Evolutionary conservation across 768 basidiomycete genomes (phyloP).

Genomic region (Phaffia australis): DNA sequence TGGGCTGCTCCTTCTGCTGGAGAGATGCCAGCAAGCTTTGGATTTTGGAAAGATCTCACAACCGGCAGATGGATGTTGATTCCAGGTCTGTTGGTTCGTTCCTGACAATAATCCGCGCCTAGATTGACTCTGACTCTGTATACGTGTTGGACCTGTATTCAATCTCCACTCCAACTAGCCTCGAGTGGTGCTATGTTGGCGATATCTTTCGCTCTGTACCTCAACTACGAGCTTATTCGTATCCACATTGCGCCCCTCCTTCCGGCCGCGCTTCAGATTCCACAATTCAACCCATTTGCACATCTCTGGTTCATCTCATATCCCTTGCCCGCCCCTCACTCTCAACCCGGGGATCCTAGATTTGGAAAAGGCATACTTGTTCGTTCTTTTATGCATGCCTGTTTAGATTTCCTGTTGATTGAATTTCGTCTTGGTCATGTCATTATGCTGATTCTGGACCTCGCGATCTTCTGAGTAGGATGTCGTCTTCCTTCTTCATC

Average conservation of each 20-base stretch:
- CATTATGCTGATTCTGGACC: neutral
- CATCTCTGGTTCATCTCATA: slow-evolving; percentile 53
- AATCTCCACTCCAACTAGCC: slow-evolving; percentile 7
- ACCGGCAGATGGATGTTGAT: slow-evolving; percentile 60
- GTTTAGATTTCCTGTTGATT: neutral
- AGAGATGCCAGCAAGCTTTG: slow-evolving; percentile 33
- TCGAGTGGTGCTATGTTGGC: slow-evolving; percentile 32
- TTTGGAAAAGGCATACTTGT: slow-evolving; percentile 49
- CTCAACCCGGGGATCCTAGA: slow-evolving; percentile 16
- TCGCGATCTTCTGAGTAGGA: slow-evolving; percentile 42
- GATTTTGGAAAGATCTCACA: slow-evolving; percentile 48
- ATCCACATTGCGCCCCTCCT: slow-evolving; percentile 45
- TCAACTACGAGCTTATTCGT: slow-evolving; percentile 47
- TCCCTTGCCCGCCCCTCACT: slow-evolving; percentile 28
- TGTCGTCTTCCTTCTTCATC: slow-evolving; percentile 64
- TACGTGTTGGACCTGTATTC: slow-evolving; percentile 17
- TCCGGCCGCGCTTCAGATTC: slow-evolving; percentile 27
- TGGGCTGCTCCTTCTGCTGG: slow-evolving; percentile 17
- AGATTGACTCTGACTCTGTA: neutral
- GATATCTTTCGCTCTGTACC: slow-evolving; percentile 31
- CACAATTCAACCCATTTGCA: slow-evolving; percentile 58
- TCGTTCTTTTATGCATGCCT: slow-evolving; percentile 13
- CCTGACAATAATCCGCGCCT: neutral
- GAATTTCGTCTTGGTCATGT: neutral
- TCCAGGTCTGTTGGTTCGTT: slow-evolving; percentile 47